phyloP scores from a whole-genome alignment of 805 yeast species.

The Saccharomycopsis synnaedendra region DNA sequence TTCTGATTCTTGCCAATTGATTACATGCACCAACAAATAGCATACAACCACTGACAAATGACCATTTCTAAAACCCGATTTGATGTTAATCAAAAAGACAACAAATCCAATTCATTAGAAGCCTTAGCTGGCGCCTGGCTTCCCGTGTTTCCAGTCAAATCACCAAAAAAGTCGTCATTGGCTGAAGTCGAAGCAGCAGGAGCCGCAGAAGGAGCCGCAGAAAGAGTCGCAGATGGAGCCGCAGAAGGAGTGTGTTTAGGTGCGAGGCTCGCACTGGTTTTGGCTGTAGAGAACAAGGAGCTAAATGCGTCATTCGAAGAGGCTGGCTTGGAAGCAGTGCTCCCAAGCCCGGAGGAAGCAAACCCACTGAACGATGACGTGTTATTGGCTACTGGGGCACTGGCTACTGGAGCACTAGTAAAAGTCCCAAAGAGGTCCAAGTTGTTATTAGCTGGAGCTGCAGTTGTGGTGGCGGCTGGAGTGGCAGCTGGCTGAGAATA shows the following conservation, averaged over 20 bases:
- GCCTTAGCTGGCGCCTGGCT: background rate
- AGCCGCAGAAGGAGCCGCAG: too few species aligned
- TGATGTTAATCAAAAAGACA: constrained; percentile 7
- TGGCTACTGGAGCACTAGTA: background rate
- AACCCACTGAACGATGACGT: background rate
- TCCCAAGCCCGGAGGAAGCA: constrained; percentile 20
- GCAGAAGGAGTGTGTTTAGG: background rate
- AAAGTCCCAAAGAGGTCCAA: constrained; percentile 10
- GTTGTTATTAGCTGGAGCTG: background rate
- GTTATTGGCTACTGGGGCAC: background rate
- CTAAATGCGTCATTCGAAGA: constrained; percentile 56
- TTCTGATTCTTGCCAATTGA: too few species aligned
- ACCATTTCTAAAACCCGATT: too few species aligned
- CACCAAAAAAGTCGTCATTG: constrained; percentile 11
- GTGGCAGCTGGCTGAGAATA: too few species aligned
- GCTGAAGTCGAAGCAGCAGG: background rate
- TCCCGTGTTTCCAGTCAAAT: constrained; percentile 2
- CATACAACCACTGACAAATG: too few species aligned
- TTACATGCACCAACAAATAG: too few species aligned
- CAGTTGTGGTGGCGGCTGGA: too few species aligned
- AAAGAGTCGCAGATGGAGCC: too few species aligned
- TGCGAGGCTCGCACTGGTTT: constrained; percentile 23
- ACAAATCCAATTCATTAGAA: constrained; percentile 11
- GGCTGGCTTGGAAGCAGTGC: constrained; percentile 20
- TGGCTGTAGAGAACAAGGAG: constrained; percentile 55